Evolutionary conservation across 1,139 yeast species (phyloP), one percentile per base, ranked within the genome.

Genomic region (Pichia sp.): DNA sequence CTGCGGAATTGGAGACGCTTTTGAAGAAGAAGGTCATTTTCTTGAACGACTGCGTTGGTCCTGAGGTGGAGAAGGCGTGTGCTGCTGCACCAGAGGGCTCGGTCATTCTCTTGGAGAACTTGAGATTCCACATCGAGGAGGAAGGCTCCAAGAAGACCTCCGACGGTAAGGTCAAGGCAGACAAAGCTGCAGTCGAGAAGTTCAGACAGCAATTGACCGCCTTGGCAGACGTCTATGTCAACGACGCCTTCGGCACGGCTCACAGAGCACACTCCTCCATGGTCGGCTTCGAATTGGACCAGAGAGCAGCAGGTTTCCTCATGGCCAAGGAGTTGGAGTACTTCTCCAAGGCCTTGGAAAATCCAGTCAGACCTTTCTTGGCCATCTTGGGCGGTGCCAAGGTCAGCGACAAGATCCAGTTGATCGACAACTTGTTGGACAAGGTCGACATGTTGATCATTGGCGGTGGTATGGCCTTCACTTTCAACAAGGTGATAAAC

Each of bases 391-490:
- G 98, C 72, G 98, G 98, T 78, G 98, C 98, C 70, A 92, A 92
- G 82, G 97, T 92, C 66, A 85, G 95, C 62, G 98, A 92, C 79
- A 92, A 92, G 85, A 92, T 92, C 71, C 97, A 90, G 80, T 85
- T 92, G 77, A 92, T 92, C 72, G 97, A 93, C 77, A 92, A 92
- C 84, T 82, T 92, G 75, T 82, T 92, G 70, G 90, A 92, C 79
- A 93, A 92, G 84, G 97, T 92, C 68, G 85, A 93, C 75, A 75
- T 85, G 62, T 80, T 92, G 73, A 89, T 92, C 75, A 85, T 92
- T 68, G 97, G 98, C 73, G 98, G 98, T 78, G 98, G 98, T 78
- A 92, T 92, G 98, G 92, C 98, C 58, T 92, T 90, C 85, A 92
- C 98, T 69, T 92, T 92, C 82, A 89, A 88, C 81, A 92, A 93